phyloP scores from a whole-genome alignment of 441 rosid species.

The Syzygium malaccense region DNA sequence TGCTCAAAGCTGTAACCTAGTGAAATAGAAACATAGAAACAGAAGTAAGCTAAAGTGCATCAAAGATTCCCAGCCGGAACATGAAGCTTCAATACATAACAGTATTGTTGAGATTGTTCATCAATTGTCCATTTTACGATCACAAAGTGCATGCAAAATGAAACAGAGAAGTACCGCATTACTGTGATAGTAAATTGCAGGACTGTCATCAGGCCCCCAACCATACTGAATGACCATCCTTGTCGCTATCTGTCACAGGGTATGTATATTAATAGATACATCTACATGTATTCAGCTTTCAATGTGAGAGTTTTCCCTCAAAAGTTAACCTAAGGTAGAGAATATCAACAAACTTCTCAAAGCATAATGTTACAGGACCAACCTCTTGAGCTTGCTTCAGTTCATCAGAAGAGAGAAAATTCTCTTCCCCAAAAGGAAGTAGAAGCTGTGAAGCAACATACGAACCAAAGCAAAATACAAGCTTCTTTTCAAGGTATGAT shows the following conservation, averaged over 20 bases:
- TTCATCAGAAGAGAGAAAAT: constrained; percentile 72
- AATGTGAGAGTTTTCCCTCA: not conserved
- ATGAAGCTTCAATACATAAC: not conserved
- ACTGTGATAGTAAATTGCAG: constrained; percentile 69
- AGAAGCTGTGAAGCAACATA: constrained; percentile 75
- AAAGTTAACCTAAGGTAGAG: not conserved
- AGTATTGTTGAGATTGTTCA: not conserved
- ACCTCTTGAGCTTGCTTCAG: constrained; percentile 91
- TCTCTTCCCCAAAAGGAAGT: constrained; percentile 87
- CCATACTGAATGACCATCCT: constrained; percentile 97
- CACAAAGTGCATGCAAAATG: not conserved
- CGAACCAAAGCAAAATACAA: constrained; percentile 95
- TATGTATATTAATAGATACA: not conserved
- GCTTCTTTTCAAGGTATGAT: constrained; percentile 96
- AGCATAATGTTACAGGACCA: constrained; percentile 5
- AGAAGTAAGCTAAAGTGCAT: not conserved
- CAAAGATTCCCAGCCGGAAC: not conserved
- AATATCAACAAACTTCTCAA: not conserved
- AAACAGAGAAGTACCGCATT: constrained; percentile 51
- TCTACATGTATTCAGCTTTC: not conserved
- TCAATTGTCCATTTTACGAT: not conserved
- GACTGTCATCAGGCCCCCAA: constrained; percentile 98
- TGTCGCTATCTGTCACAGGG: constrained; percentile 67
- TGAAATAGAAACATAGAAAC: constrained; percentile 8
- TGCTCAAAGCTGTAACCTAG: constrained; percentile 76